Percentiles rank a stretch among this genome's conserved stretches.
These are phyloP conservation scores for Serpula lacrymans DNA, from an alignment of 768 basidiomycete genomes.

Conservation along the genomic window DNA sequence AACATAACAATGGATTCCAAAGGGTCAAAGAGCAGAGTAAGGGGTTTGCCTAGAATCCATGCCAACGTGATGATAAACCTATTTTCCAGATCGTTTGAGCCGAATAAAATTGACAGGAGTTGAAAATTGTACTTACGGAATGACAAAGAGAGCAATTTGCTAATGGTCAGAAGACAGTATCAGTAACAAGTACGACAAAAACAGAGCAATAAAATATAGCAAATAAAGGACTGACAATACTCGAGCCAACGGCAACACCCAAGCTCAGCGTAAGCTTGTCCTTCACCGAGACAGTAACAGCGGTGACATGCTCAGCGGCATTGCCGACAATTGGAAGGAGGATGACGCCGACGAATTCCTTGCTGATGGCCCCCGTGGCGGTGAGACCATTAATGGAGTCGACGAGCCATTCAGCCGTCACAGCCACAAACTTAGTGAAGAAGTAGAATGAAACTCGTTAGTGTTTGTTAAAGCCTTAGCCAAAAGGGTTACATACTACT, in stretches of 20 bases:
- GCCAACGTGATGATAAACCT: constrained; percentile 74
- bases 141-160: constrained; percentile 73
- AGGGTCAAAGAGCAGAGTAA: constrained; percentile 83
- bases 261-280: constrained; percentile 84
- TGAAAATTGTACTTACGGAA: constrained; percentile 41
- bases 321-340: constrained; percentile 92
- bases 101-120: neutral
- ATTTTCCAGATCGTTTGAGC: constrained; percentile 13
- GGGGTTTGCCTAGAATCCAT: constrained; percentile 78
- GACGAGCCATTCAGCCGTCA: constrained; percentile 68
- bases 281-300: constrained; percentile 88
- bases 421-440: constrained; percentile 43
- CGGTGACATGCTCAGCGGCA: constrained; percentile 89
- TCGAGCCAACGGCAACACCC: constrained; percentile 86
- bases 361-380: constrained; percentile 47
- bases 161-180: constrained; percentile 22
- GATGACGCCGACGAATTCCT: constrained; percentile 84
- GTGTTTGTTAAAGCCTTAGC: neutral
- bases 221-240: constrained; percentile 59
- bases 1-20: constrained; percentile 56
- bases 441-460: neutral
- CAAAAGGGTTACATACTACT: constrained; percentile 46
- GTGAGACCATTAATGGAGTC: constrained; percentile 80
- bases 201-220: too few species aligned
- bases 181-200: neutral